Conservation (phyloP, 2,329 filamentous ascomycete species). For the Cylindrodendrum hubeiense region DNA sequence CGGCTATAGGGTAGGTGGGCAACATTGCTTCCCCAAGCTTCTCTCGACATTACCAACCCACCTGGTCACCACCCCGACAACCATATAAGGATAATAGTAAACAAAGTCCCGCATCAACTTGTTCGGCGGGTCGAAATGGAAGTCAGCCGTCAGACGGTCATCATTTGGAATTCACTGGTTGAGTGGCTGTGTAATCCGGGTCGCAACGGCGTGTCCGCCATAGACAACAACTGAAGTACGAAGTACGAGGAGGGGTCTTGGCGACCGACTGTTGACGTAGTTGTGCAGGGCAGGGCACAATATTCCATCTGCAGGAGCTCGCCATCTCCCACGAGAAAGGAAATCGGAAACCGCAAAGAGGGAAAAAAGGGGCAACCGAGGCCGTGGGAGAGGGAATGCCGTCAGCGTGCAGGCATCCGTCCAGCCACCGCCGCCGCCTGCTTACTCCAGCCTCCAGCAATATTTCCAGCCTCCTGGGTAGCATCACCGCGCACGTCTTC, state of each 20-base stretch:
- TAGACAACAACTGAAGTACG: slow-evolving; percentile 3
- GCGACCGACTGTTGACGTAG: neutral
- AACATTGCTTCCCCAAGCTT: neutral
- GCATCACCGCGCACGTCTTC: too few relatives aligned
- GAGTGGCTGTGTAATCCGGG: slow-evolving; percentile 8
- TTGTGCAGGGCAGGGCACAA: neutral
- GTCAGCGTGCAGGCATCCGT: slow-evolving; percentile 10
- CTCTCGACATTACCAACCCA: neutral
- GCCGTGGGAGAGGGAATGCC: neutral
- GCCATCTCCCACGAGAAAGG: neutral
- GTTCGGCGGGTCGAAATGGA: neutral
- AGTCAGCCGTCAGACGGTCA: slow-evolving; percentile 1
- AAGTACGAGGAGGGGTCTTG: slow-evolving; percentile 1
- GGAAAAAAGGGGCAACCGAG: neutral
- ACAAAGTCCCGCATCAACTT: neutral
- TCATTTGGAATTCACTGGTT: slow-evolving; percentile 5
- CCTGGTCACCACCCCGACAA: neutral
- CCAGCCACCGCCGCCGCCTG: slow-evolving; percentile 16
- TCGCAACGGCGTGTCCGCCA: neutral
- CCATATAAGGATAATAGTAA: slow-evolving; percentile 3
- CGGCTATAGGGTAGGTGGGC: slow-evolving; percentile 9
- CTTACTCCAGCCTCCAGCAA: slow-evolving; percentile 9
- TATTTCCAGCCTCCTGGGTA: neutral
- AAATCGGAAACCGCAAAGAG: neutral
- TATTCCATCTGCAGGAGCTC: neutral